Evolutionary conservation across 1,284 basidiomycete species (phyloP), one percentile per base, ranked within the genome.

Genomic region (Veloboletus limbatus): DNA sequence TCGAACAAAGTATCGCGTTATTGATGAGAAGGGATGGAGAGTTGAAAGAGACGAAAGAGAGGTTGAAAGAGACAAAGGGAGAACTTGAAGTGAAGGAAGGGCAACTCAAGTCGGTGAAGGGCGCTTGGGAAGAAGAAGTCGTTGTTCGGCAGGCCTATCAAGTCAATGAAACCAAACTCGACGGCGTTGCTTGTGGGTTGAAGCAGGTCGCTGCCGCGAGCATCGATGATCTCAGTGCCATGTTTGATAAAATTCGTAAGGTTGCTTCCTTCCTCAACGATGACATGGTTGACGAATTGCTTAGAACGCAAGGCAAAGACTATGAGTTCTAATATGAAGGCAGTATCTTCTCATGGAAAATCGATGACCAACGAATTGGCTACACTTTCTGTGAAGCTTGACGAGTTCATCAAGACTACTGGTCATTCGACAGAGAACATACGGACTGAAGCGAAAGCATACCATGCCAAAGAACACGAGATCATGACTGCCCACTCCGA

Each of bases 231-330:
- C 74, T 95, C 16, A 74, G 72, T 6, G 80, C 81, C 0, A 69
- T 97, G 10, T 92, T 92, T 54, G 82, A 82, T 43, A 97, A 97
- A 70, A 76, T 97, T 32, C 84, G 90, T 92, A 58, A 56, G 81
- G 59, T 33, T 31, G 20, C n/a, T 47, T 36, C 36, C 42, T 17
- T 38, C 21, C 27, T 27, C 16, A 5, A 21, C 25, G 17, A 30
- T 43, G 36, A 35, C 22, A 7, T 43, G 10, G 21, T 50, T 63
- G 34, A 63, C 32, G 39, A 28, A 10, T 16, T 41, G 24, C 43
- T 27, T 57, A 92, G 92, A 89, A 36, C 85, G 92, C 49, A 92
- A 91, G 61, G 71, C 80, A n/a, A 66, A 70, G 18, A 75, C 84
- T 3, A 75, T 93, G 35, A 72, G 71, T 32, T 71, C 78, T 5